Conservation (phyloP, 2,329 filamentous ascomycete genomes). For the Trichoderma gracile region DNA sequence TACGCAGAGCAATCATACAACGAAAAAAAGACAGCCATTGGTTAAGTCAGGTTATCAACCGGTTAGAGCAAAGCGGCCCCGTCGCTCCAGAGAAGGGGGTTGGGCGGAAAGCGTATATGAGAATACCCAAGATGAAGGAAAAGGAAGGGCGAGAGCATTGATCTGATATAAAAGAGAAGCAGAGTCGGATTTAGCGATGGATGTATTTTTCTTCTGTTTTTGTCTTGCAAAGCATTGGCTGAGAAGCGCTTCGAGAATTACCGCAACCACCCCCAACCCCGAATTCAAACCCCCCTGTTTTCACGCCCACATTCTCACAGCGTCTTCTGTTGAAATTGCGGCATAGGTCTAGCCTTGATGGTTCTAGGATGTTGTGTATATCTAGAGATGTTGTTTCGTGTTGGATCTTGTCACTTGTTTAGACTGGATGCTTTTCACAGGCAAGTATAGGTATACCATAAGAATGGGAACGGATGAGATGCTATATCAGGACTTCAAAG, state of each 20-base stretch:
- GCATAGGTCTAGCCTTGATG: background rate
- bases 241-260: background rate
- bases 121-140: slow-evolving; percentile 22
- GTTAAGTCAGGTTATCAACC: background rate
- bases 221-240: slow-evolving; percentile 6
- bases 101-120: slow-evolving; percentile 16
- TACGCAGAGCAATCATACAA: too few relatives aligned
- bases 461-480: slow-evolving; percentile 8
- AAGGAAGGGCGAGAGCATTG: slow-evolving; percentile 11
- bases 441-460: background rate
- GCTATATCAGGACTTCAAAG: background rate
- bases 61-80: slow-evolving; percentile 8
- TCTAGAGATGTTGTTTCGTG: background rate
- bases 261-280: too few relatives aligned
- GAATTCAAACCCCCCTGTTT: background rate
- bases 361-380: slow-evolving; percentile 5
- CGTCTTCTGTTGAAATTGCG: background rate
- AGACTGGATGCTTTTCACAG: background rate
- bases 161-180: slow-evolving; percentile 12
- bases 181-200: slow-evolving; percentile 20
- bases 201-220: background rate
- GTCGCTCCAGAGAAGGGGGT: background rate
- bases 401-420: background rate
- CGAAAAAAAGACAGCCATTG: background rate
- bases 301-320: background rate